These are phyloP conservation scores for Nepenthes mirabilis DNA, from an alignment of 148 eudicot species.

Conservation along the genomic window DNA sequence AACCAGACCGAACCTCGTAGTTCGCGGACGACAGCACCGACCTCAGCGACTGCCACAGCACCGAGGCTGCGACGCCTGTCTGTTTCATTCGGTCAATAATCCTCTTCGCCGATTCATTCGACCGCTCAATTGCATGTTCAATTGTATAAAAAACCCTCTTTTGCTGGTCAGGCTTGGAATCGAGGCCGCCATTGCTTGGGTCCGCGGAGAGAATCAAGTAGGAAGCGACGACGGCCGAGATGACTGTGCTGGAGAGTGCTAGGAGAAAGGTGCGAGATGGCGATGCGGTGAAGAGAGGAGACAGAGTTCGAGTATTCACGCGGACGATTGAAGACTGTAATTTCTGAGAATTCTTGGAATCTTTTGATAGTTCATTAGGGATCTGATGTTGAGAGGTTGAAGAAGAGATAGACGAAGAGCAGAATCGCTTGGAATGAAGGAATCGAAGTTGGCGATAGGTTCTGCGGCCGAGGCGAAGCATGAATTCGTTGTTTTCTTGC, in stretches of 20 bases:
- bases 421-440: slow-evolving; percentile 10
- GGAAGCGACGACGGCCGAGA: too few relatives aligned
- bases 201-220: too few relatives aligned
- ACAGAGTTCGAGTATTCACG: slow-evolving; percentile 1
- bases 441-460: slow-evolving; percentile 12
- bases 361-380: background rate
- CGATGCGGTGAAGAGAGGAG: slow-evolving; percentile 5
- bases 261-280: slow-evolving; percentile 9
- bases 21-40: slow-evolving; percentile 76
- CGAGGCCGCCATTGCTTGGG: too few relatives aligned
- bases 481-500: slow-evolving; percentile 4
- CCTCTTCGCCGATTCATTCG: slow-evolving; percentile 26
- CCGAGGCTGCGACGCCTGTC: slow-evolving; percentile 69
- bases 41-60: slow-evolving; percentile 59
- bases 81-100: slow-evolving; percentile 42
- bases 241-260: background rate
- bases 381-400: slow-evolving; percentile 9
- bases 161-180: too few relatives aligned
- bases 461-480: slow-evolving; percentile 18
- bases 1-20: slow-evolving; percentile 72
- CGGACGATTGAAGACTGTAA: background rate
- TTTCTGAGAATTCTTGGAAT: slow-evolving; percentile 1
- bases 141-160: slow-evolving; percentile 16
- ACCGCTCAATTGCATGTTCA: slow-evolving; percentile 24
- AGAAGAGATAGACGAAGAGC: slow-evolving; percentile 9